Percentiles rank a stretch among this genome's conserved stretches.
Evolutionary conservation across 2,329 filamentous ascomycete species (phyloP).

Genomic region (Allantophomopsis lycopodina): DNA sequence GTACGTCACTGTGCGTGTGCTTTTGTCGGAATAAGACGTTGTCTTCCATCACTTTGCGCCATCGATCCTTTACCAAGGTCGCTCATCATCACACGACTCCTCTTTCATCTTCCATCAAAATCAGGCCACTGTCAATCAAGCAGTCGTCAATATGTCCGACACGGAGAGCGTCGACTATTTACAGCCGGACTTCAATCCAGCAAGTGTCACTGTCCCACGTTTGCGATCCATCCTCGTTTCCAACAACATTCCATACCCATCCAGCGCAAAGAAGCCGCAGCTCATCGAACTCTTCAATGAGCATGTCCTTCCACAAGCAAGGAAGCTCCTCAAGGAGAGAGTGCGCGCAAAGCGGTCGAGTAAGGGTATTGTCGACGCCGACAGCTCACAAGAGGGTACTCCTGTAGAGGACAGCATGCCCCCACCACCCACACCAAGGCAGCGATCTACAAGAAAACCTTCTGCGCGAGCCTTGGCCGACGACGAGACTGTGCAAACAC

Average conservation of each 20-base stretch:
- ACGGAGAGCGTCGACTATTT: slow-evolving; percentile 67
- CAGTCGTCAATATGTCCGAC: slow-evolving; percentile 36
- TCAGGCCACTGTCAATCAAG: neutral
- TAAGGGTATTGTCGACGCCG: slow-evolving; percentile 63
- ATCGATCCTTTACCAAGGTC: too few relatives aligned
- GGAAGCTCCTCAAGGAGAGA: slow-evolving; percentile 60
- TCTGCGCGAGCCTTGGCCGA: slow-evolving; percentile 34
- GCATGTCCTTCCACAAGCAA: slow-evolving; percentile 64
- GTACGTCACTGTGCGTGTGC: too few relatives aligned
- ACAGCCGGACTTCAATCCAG: slow-evolving; percentile 73
- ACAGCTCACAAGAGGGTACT: slow-evolving; percentile 51
- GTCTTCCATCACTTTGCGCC: too few relatives aligned
- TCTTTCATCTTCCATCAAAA: neutral
- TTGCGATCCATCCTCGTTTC: slow-evolving; percentile 84
- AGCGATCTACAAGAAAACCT: slow-evolving; percentile 39
- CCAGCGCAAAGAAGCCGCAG: slow-evolving; percentile 82
- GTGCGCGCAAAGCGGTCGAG: slow-evolving; percentile 76
- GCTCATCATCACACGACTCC: neutral
- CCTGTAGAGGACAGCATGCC: slow-evolving; percentile 39
- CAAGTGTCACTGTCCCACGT: slow-evolving; percentile 71
- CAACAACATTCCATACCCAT: slow-evolving; percentile 75
- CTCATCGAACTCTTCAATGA: slow-evolving; percentile 75
- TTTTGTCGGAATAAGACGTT: too few relatives aligned
- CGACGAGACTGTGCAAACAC: slow-evolving; percentile 32
- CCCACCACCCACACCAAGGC: slow-evolving; percentile 35